A percentile compares a stretch with the other conserved stretches of the same genome.
Conservation (phyloP, 2,329 filamentous ascomycete genomes). For the Salinomyces thailandicus region DNA sequence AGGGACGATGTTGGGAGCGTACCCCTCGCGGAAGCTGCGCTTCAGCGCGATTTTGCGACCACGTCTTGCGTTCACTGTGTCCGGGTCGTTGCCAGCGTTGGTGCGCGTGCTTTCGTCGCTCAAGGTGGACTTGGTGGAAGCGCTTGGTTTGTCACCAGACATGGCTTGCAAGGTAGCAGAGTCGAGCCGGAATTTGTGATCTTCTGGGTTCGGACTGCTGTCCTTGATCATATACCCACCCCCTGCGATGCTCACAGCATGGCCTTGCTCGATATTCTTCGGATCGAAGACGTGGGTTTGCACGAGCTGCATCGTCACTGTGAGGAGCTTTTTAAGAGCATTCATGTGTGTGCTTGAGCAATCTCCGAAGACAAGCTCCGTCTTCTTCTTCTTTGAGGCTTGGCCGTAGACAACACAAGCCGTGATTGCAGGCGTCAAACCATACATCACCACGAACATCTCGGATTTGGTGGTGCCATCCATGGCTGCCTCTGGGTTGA, state of each 20-base stretch:
- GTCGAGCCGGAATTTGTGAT: neutral
- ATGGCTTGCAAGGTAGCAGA: too few species aligned
- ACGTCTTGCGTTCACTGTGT: too few species aligned
- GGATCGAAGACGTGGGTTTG: neutral
- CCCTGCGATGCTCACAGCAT: neutral
- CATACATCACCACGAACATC: neutral
- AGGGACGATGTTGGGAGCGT: too few species aligned
- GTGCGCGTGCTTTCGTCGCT: neutral
- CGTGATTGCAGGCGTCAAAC: neutral
- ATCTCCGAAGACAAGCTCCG: neutral
- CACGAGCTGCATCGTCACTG: neutral
- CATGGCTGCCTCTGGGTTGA: neutral
- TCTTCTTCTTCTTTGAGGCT: neutral
- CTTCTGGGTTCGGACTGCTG: neutral
- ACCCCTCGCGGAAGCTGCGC: too few species aligned
- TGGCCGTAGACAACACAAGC: neutral
- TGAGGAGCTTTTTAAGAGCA: neutral
- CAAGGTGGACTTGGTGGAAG: neutral
- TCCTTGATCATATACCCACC: constrained; percentile 1
- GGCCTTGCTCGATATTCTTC: neutral
- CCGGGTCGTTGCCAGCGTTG: neutral
- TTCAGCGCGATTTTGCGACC: too few species aligned
- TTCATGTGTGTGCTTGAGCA: neutral
- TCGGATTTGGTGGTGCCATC: neutral
- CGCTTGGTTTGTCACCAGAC: too few species aligned